A percentile compares a stretch with the other conserved stretches of the same genome.
phyloP scores from a whole-genome alignment of 176 grass and related monocot genomes.

The Pontederia crassipes region DNA sequence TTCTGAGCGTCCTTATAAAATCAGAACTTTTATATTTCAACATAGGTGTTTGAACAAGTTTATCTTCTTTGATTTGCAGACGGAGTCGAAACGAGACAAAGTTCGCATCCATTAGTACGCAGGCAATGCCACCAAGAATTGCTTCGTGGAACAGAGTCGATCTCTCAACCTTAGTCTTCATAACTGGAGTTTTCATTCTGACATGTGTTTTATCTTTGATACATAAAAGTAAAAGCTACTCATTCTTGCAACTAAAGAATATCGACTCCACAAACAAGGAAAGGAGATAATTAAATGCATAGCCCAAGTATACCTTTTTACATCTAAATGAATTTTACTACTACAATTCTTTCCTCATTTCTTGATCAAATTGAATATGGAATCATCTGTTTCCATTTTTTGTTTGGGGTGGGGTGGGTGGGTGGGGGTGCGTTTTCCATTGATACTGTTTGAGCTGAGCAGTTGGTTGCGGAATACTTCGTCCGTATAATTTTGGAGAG shows the following conservation, averaged over 20 bases:
- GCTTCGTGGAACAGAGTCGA: not conserved
- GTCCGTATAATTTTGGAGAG: no score
- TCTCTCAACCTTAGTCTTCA: constrained; percentile 3
- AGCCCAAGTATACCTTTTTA: no score
- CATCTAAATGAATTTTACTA: no score
- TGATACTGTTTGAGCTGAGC: no score
- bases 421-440: no score
- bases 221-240: not conserved
- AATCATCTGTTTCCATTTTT: no score
- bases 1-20: no score
- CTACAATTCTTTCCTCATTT: no score
- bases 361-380: no score
- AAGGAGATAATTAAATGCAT: not conserved
- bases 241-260: not conserved
- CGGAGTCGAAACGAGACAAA: constrained; percentile 9
- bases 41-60: not conserved
- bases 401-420: no score
- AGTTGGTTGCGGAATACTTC: no score
- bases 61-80: constrained; percentile 13
- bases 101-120: constrained; percentile 26
- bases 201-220: constrained; percentile 17
- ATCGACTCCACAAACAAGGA: not conserved
- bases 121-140: constrained; percentile 13
- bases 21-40: not conserved
- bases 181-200: constrained; percentile 16